Conservation (phyloP, 306 rosid species). For the Sindora glabra region DNA sequence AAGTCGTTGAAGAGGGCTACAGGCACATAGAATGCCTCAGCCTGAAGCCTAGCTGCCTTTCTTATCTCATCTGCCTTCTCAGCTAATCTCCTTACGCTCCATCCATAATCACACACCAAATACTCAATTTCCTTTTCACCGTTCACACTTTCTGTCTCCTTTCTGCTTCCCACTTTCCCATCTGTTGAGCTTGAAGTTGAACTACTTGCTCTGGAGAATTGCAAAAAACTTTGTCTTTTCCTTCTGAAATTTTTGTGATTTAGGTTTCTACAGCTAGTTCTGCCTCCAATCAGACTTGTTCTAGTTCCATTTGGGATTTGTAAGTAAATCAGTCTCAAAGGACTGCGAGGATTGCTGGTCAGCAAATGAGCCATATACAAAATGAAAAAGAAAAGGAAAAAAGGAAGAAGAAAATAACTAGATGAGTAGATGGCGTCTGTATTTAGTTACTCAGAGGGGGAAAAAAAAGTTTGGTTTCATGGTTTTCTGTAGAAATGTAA, state of each 20-base stretch:
- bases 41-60: slow-evolving; percentile 57
- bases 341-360: slow-evolving; percentile 25
- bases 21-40: slow-evolving; percentile 77
- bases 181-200: slow-evolving; percentile 24
- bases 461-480: background rate
- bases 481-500: background rate
- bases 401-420: background rate
- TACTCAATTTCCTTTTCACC: slow-evolving; percentile 11
- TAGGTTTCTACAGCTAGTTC: background rate
- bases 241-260: slow-evolving; percentile 4
- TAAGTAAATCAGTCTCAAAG: slow-evolving; percentile 16
- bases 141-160: background rate
- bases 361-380: slow-evolving; percentile 43
- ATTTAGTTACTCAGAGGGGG: background rate
- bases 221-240: background rate
- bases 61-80: slow-evolving; percentile 54
- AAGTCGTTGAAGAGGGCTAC: slow-evolving; percentile 47
- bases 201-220: slow-evolving; percentile 20
- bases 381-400: background rate
- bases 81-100: slow-evolving; percentile 62
- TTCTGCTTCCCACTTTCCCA: slow-evolving; percentile 12
- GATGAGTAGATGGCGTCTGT: too few species aligned
- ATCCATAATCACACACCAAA: slow-evolving; percentile 58
- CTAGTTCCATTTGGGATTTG: slow-evolving; percentile 15
- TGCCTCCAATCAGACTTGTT: background rate